Percentiles rank a stretch among this genome's conserved stretches.
These are phyloP conservation scores for Lactifluus pinguis DNA, from an alignment of 768 basidiomycete genomes.

Conservation along the genomic window DNA sequence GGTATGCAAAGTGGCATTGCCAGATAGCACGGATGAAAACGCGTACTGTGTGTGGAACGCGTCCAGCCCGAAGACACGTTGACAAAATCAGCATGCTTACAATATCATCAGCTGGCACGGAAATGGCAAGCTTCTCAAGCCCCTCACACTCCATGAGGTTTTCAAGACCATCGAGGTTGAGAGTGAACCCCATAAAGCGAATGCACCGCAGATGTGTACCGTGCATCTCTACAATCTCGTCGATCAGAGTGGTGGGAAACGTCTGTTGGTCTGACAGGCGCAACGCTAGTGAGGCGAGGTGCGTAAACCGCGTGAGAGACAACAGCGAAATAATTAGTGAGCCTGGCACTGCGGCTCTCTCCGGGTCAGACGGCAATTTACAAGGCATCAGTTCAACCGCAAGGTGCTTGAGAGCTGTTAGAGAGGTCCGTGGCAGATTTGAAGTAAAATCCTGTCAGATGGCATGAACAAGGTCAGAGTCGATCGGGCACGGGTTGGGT, in stretches of 20 bases:
- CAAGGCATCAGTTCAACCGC: constrained; percentile 41
- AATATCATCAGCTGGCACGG: constrained; percentile 10
- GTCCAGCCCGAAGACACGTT: constrained; percentile 1
- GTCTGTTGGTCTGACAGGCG: constrained; percentile 8
- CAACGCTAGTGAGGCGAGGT: constrained; percentile 16
- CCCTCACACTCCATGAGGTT: constrained; percentile 13
- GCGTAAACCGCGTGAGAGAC: constrained; percentile 13
- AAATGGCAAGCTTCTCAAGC: constrained; percentile 18
- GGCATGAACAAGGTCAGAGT: constrained; percentile 25
- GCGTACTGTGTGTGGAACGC: background rate
- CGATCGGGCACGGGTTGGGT: background rate
- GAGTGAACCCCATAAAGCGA: constrained; percentile 9
- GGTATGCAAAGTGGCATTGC: constrained; percentile 7
- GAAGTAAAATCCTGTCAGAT: constrained; percentile 26
- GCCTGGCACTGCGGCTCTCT: background rate
- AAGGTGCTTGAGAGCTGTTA: constrained; percentile 40
- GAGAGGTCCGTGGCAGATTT: constrained; percentile 26
- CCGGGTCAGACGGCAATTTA: constrained; percentile 19
- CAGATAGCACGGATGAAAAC: constrained; percentile 10
- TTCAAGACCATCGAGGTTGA: background rate
- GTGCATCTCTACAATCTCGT: constrained; percentile 16
- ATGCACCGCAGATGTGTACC: constrained; percentile 10
- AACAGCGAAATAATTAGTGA: constrained; percentile 10
- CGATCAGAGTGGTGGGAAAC: constrained; percentile 3
- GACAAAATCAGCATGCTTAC: constrained; percentile 10